Evolutionary conservation across 768 basidiomycete species (phyloP), one percentile per base, ranked within the genome.

Genomic region (Podaxis sp.): DNA sequence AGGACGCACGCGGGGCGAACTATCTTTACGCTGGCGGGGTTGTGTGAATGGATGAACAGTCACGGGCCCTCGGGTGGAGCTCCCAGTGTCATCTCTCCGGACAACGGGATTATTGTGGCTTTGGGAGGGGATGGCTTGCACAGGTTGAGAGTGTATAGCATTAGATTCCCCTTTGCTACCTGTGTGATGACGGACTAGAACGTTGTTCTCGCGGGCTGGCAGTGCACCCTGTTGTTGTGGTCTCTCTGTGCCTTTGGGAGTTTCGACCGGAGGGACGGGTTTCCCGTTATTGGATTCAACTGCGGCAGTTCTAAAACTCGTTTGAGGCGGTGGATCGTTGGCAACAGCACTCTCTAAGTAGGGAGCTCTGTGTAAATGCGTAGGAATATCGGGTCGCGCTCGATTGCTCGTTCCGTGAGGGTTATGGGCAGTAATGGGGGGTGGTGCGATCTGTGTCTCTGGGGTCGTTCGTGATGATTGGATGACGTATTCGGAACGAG

Each of bases 11-110:
- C 22, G 53, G n/a, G 61, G 55, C 15, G 61, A 56, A 43, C 29
- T 55, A 46, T 50, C 33, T 38, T 62, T 49, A 24, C 22, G 61
- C 29, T 46, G 43, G 13, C 55, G 54, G 22, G 54, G 36, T 27
- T 49, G 54, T 11, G 50, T 22, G 29, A 15, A 33, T 12, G 58
- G 37, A 4, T 50, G 49, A 37, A 17, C 13, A 8, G 15, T 11
- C 19, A 9, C 13, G 22, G 36, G 43, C 4, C 36, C 43, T n/a
- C 46, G 61, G 37, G 15, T 40, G 22, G 29, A 50, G 47, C n/a
- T 50, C 2, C 55, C 46, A 17, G 7, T 60, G 19, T 60, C 51
- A 27, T 53, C 59, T 40, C 40, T 40, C 25, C 51, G 51, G 40
- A 40, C 50, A 5, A 43, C 40, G 3, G 51, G 25, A 9, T 60